Evolutionary conservation across 2,329 filamentous ascomycete species (phyloP).

Genomic region (Cercospora sesami): DNA sequence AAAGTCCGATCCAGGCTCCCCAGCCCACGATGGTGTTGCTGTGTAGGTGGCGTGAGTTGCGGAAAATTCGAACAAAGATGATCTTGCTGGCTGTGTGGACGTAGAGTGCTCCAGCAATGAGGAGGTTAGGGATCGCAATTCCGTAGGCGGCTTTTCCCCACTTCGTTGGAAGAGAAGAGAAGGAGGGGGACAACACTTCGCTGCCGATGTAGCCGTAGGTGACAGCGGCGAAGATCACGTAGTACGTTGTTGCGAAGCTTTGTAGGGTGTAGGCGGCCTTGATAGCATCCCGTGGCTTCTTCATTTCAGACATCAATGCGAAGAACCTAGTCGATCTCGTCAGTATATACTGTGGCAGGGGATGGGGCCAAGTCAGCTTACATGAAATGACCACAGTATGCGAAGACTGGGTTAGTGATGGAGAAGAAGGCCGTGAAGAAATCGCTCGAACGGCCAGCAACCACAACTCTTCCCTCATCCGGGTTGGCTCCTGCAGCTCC

Average conservation of each 20-base stretch:
- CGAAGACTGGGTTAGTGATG: slow-evolving; percentile 56
- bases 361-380: slow-evolving; percentile 26
- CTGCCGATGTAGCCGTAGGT: slow-evolving; percentile 54
- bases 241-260: slow-evolving; percentile 52
- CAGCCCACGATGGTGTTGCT: slow-evolving; percentile 51
- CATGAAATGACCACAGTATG: slow-evolving; percentile 56
- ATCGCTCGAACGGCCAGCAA: slow-evolving; percentile 40
- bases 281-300: slow-evolving; percentile 50
- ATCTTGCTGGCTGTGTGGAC: slow-evolving; percentile 55
- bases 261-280: slow-evolving; percentile 55
- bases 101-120: slow-evolving; percentile 53
- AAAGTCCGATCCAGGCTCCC: slow-evolving; percentile 49
- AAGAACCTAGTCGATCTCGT: background rate
- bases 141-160: slow-evolving; percentile 55
- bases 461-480: slow-evolving; percentile 41
- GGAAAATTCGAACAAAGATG: slow-evolving; percentile 54
- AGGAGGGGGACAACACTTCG: slow-evolving; percentile 49
- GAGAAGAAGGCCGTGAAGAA: slow-evolving; percentile 51
- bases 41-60: slow-evolving; percentile 49
- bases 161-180: slow-evolving; percentile 47
- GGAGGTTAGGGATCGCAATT: slow-evolving; percentile 52
- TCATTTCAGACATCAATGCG: slow-evolving; percentile 46
- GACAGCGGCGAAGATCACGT: slow-evolving; percentile 53
- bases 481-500: slow-evolving; percentile 46
- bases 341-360: too few species aligned